Evolutionary conservation across 1,139 yeast genomes (phyloP), one percentile per base, ranked within the genome.

Genomic region (Zygoascus meyerae): DNA sequence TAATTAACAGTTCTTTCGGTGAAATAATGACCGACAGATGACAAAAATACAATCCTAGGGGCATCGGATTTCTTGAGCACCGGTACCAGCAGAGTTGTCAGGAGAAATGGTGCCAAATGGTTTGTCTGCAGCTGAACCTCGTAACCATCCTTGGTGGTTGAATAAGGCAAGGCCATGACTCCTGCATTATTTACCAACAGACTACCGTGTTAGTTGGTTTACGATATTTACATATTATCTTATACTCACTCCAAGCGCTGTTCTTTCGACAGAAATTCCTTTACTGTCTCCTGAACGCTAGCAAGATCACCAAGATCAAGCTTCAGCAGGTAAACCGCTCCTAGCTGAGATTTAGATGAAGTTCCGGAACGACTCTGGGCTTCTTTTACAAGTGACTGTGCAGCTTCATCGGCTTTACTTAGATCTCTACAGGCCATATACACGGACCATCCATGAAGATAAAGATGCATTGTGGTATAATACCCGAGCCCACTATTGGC

Each of bases 121-220:
- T 86, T 86, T 3, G 90, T 82, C 60, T 86, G 95, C 50, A 85
- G 66, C 60, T 86, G 95, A 29, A 85, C 73, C 62, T 89, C 96
- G 59, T 83, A 84, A 5, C 81, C 81, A 59, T 87, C 95, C 21
- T 66, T 66, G 0, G 95, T 84, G 28, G 69, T 55, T 12, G 76
- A 70, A 59, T 71, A 78, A 0, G 95, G 95, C 11, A 81, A 69
- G 2, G 85, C 94, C 81, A 85, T 82, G 2, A 84, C 80, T 1
- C 95, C 95, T 0, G 95, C 94, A 62, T 86, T 87, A 57, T 86
- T 79, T 33, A 87, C 72, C 39, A 87, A 71, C 21, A 86, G 63
- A 61, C 86, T 32, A 32, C 16, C n/a, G 10, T 2, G 17, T 37
- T 29, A 37, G 33, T 16, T 18, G 17, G 5, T 16, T 14, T 12